Evolutionary conservation across 176 grass and related monocot species (phyloP), one percentile per base, ranked within the genome.

Genomic region (Bromus sterilis): DNA sequence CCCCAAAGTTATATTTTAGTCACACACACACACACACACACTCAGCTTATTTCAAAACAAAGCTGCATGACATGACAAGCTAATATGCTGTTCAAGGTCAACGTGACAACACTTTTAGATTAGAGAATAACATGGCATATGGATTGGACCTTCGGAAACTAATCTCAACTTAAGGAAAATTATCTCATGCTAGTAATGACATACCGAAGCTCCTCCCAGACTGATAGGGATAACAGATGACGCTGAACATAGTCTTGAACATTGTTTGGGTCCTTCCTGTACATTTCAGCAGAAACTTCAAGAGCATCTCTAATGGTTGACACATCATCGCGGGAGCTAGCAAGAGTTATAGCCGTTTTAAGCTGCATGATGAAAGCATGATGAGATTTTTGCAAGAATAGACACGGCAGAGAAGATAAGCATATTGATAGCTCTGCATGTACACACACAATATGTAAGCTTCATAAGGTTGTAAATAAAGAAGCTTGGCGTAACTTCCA

Each of bases 271-370:
- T 99, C 96, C 70, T 99, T 99, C 71, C 93, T 89, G 80, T 93
- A 94, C 87, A 99, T 99, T 86, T 99, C 96, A 81, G 96, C 88
- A 66, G 96, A 95, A 81, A 99, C 96, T 93, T 99, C 96, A 81
- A 99, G 93, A 72, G 96, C 93, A 84, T 99, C 96, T 91, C 91
- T 95, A 86, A 99, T 89, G 40, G 96, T 99, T 82, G 82, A 56
- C 85, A 91, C 79, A 78, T 99, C 96, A 75, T 86, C 79, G 16
- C 96, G 96, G 48, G 90, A 91, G 60, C 82, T 87, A 15, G 96
- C 96, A 44, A 69, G 93, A 84, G 90, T 95, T 71, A 99, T 91
- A 82, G 96, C 93, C 5, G 86, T 99, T 75, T 99, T 99, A 67
- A 99, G 93, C 96, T 99, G 87, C 42, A 77, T 5, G 70, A 73